These are phyloP conservation scores for Abrus precatorius DNA, from an alignment of 306 rosid species.

Conservation along the genomic window DNA sequence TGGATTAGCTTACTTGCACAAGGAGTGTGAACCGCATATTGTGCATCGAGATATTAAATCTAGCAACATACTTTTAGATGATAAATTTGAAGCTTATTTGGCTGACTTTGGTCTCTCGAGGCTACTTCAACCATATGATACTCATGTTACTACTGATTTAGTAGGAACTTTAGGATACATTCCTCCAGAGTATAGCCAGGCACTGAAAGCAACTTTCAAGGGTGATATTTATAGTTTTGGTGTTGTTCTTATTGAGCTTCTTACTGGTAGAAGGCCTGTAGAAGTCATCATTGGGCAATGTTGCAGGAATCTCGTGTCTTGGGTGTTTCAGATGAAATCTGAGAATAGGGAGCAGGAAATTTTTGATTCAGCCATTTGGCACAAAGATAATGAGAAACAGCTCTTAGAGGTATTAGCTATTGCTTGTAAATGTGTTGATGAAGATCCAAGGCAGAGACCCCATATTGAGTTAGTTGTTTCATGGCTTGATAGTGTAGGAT, in stretches of 20 bases:
- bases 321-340: constrained; percentile 70
- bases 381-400: constrained; percentile 58
- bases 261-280: constrained; percentile 67
- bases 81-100: constrained; percentile 63
- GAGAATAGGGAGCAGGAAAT: constrained; percentile 64
- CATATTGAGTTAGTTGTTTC: constrained; percentile 61
- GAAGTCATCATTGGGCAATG: constrained; percentile 63
- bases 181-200: constrained; percentile 75
- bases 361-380: constrained; percentile 64
- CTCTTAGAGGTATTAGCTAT: constrained; percentile 60
- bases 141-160: constrained; percentile 71
- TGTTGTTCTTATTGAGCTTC: constrained; percentile 73
- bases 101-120: constrained; percentile 79
- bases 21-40: constrained; percentile 69
- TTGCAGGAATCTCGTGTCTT: constrained; percentile 66
- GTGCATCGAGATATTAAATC: constrained; percentile 74
- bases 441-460: constrained; percentile 70
- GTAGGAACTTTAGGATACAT: constrained; percentile 79
- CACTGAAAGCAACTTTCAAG: constrained; percentile 64
- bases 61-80: constrained; percentile 72
- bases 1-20: constrained; percentile 71
- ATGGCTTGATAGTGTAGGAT: constrained; percentile 62
- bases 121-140: constrained; percentile 67
- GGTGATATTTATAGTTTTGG: constrained; percentile 78
- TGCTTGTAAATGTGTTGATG: constrained; percentile 67